Base-by-base conservation (phyloP, 2,329 filamentous ascomycete genomes). In the Aspergillus sp. region DNA sequence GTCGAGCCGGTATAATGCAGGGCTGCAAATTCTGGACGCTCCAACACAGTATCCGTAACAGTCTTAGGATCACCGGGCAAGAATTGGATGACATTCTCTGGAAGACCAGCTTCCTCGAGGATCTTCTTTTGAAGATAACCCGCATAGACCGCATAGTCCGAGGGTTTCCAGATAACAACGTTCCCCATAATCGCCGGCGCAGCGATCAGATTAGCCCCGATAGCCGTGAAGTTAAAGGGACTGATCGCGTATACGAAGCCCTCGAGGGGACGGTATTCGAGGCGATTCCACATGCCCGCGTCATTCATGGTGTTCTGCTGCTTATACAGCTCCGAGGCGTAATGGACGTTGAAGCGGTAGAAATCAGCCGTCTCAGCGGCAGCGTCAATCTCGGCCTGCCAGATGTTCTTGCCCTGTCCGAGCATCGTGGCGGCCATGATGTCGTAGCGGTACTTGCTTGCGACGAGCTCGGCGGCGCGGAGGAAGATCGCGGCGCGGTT, bases 171-270 rank as follows among this genome's bases (percentile, higher is more conserved):
- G 52, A 97, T 81, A 6, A 96, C 91, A 2, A 96, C 92, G 75
- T 97, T 97, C 56, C 93, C 92, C 80, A 96, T 87, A 46, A 96
- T 80, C 0, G 91, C 92, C 10, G 92, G 91, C 0, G 90, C 88
- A 39, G 86, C 88, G 11, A 89, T 85, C 29, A 96, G 82, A 77
- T 96, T 96, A 52, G 88, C 92, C 4, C 87, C 91, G 66, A 96
- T 95, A 64, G 92, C 93, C 18, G 92, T 96, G 79, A 96, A 96
- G 81, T 96, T 96, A 84, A 96, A 96, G 24, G 92, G 92, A 57
- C 88, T 90, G 67, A 96, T 87, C 45, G 92, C 92, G 74, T 96
- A 96, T 58, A 96, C 91, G 75, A 97, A 96, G 14, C 92, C 92
- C 76, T 96, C 93, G 3, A 96, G 85, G 7, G 93, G 88, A 29